phyloP scores from a whole-genome alignment of 306 rosid species.

The Neltuma alba region DNA sequence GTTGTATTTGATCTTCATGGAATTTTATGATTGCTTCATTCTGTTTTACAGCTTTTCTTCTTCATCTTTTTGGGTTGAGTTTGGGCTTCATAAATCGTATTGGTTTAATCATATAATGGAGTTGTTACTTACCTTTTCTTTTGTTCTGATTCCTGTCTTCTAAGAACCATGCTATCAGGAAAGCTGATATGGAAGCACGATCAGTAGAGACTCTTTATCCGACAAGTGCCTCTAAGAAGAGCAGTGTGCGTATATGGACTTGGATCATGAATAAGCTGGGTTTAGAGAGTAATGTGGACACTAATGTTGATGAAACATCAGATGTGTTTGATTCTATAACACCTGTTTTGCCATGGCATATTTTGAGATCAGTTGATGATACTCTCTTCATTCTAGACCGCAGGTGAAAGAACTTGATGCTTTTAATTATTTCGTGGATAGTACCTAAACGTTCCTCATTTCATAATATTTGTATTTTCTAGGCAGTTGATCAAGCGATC shows the following conservation, averaged over 20 bases:
- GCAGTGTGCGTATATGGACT: constrained; percentile 55
- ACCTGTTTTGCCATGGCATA: constrained; percentile 85
- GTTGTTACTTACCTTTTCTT: constrained; percentile 35
- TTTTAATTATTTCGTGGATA: constrained; percentile 10
- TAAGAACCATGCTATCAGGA: constrained; percentile 94
- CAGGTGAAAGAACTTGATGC: constrained; percentile 52
- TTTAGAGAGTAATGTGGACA: constrained; percentile 45
- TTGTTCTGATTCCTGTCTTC: constrained; percentile 40
- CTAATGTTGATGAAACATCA: constrained; percentile 44
- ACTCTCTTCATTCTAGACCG: constrained; percentile 61
- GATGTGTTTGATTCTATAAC: constrained; percentile 57
- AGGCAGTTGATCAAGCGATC: neutral
- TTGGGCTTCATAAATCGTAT: neutral
- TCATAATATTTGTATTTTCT: constrained; percentile 12
- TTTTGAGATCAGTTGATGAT: constrained; percentile 68
- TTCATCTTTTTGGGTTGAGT: constrained; percentile 8
- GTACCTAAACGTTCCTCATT: constrained; percentile 3
- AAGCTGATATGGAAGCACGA: constrained; percentile 75
- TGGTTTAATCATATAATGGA: constrained; percentile 10
- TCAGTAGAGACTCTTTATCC: constrained; percentile 77
- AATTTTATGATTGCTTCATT: neutral
- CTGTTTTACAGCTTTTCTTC: neutral
- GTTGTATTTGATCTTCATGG: neutral
- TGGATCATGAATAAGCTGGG: constrained; percentile 74
- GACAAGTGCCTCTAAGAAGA: constrained; percentile 42